Evolutionary conservation across 768 basidiomycete genomes (phyloP), one percentile per base, ranked within the genome.

Genomic region (Crucibulum laeve): DNA sequence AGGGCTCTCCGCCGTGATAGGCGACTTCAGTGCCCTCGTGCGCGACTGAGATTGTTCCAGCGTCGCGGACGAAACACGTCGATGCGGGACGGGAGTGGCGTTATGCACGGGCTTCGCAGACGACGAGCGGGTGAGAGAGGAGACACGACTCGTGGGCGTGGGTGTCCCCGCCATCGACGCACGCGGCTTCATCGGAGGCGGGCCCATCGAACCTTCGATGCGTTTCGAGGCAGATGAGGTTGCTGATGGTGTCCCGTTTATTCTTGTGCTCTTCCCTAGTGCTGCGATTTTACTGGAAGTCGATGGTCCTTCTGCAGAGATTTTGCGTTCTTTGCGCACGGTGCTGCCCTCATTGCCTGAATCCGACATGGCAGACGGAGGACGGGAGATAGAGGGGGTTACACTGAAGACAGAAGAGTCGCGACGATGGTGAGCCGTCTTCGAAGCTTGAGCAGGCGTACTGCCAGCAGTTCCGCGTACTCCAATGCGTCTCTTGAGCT

Each of bases 401-500:
- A 58, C 70, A 51, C 60, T 67, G 60, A 80, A 77, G n/a, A 76
- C 58, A 4, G 75, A 66, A 3, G 81, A 80, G 45, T 81, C 78
- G 17, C 80, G 73, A 38, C 80, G 77, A 34, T 62, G 62, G 18
- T 62, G 51, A 41, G 35, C 35, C 10, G 54, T 44, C 46, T 71
- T 70, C 18, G 72, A 61, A 1, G 70, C 54, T 22, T 67, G 70
- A 19, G 76, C 72, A n/a, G 82, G 76, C 0, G 80, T 80, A 42
- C 68, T 65, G 25, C 78, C 79, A 4, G 68, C 76, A 3, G 78
- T 79, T 5, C 76, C 76, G 39, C 74, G 73, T 13, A 79, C 70
- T 17, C 76, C 77, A 15, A 77, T 59, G 37, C 74, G 76, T 35
- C 87, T 73, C 59, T 90, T 90, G 26, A 84, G 63, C 84, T 85